These are phyloP conservation scores for Boechera stricta DNA, from an alignment of 345 rosid species.

Conservation along the genomic window DNA sequence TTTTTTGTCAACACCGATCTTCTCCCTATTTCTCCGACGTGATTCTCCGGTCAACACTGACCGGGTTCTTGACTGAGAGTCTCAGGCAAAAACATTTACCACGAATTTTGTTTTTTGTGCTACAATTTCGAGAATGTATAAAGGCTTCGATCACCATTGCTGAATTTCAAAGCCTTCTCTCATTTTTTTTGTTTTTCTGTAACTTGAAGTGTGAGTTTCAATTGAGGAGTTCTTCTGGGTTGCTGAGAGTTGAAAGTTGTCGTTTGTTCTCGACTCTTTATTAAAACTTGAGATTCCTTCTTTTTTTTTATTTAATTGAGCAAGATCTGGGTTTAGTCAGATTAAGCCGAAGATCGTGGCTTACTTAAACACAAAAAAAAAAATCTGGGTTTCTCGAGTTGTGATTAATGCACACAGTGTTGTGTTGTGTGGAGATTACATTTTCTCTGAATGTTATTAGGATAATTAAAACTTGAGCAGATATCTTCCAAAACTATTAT, in stretches of 20 bases:
- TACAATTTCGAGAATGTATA: conserved; percentile 11
- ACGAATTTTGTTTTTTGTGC: background rate
- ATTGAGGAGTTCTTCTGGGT: conserved; percentile 27
- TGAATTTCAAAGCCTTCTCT: conserved; percentile 31
- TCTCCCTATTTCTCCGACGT: conserved; percentile 36
- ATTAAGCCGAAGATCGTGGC: conserved; percentile 31
- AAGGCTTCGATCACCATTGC: conserved; percentile 36
- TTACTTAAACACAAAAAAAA: background rate
- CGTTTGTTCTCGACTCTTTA: background rate
- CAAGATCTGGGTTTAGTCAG: conserved; percentile 35
- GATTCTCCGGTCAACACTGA: conserved; percentile 29
- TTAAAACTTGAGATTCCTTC: conserved; percentile 24
- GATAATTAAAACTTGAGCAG: background rate
- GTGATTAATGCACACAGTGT: conserved; percentile 31
- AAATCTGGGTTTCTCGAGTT: conserved; percentile 30
- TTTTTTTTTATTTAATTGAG: conserved; percentile 12
- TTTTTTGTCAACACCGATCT: conserved; percentile 17
- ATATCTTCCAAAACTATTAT: conserved; percentile 2
- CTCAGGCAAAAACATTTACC: background rate
- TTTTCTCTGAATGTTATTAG: conserved; percentile 28
- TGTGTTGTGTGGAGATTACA: conserved; percentile 25
- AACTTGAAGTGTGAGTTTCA: conserved; percentile 30
- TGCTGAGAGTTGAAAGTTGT: conserved; percentile 33
- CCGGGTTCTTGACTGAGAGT: conserved; percentile 7
- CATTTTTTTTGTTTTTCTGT: background rate